Conservation (phyloP, 345 rosid genomes). For the Aquilaria yunnanensis region DNA sequence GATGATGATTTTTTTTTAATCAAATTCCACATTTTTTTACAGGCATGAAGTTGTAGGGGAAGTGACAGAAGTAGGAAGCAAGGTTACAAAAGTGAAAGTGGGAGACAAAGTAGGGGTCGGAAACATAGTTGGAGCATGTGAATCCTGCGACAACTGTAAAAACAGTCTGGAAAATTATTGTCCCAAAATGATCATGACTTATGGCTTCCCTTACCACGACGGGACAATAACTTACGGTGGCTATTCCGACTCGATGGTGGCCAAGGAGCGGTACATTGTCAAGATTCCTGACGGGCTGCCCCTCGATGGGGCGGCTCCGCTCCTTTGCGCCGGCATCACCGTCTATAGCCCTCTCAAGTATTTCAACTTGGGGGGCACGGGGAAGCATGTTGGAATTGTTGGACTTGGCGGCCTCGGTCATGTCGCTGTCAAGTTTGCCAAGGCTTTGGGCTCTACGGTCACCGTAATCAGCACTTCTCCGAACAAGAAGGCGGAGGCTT, state of each 20-base stretch:
- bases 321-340: conserved; percentile 75
- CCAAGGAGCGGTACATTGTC: conserved; percentile 44
- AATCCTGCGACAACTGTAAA: conserved; percentile 38
- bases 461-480: conserved; percentile 33
- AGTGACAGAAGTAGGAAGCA: conserved; percentile 43
- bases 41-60: conserved; percentile 54
- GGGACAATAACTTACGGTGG: conserved; percentile 56
- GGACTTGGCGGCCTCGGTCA: conserved; percentile 57
- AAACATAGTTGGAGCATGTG: conserved; percentile 45
- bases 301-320: conserved; percentile 51
- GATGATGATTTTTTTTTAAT: no score
- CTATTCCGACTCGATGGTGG: conserved; percentile 49
- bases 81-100: conserved; percentile 45
- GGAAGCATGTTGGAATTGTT: conserved; percentile 35
- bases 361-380: conserved; percentile 28
- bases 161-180: conserved; percentile 52
- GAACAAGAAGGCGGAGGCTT: conserved; percentile 25
- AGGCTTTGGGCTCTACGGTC: conserved; percentile 38
- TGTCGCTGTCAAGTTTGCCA: conserved; percentile 46
- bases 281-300: conserved; percentile 44
- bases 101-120: conserved; percentile 64
- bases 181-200: conserved; percentile 29
- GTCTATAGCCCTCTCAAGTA: conserved; percentile 66
- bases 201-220: conserved; percentile 26
- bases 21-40: not conserved